These are phyloP conservation scores for Terfezia claveryi DNA, from an alignment of 495 filamentous ascomycete species.

Conservation along the genomic window DNA sequence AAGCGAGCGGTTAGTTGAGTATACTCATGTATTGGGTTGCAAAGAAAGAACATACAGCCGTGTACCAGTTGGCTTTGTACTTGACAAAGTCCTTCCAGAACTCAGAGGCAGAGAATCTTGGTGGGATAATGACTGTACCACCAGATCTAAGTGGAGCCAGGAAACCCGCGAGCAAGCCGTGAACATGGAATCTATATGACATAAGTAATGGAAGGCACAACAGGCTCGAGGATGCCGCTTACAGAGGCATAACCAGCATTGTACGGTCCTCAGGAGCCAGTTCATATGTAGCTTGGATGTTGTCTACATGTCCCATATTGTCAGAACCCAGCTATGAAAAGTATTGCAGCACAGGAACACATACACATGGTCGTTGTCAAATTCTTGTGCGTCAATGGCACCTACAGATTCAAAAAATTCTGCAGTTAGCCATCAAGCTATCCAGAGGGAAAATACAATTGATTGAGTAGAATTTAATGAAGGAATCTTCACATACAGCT, in stretches of 20 bases:
- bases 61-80: slow-evolving; percentile 68
- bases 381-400: slow-evolving; percentile 59
- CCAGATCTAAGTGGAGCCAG: slow-evolving; percentile 49
- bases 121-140: slow-evolving; percentile 50
- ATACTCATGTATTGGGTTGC: not conserved
- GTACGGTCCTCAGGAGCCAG: slow-evolving; percentile 47
- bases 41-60: slow-evolving; percentile 25
- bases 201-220: too few relatives aligned
- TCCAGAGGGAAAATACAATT: too few relatives aligned
- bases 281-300: slow-evolving; percentile 52
- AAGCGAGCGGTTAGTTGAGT: too few relatives aligned
- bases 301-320: slow-evolving; percentile 23
- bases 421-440: too few relatives aligned
- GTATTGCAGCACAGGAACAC: slow-evolving; percentile 4
- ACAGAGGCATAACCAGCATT: slow-evolving; percentile 68
- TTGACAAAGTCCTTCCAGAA: slow-evolving; percentile 58
- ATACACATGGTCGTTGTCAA: slow-evolving; percentile 50
- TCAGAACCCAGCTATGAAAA: too few relatives aligned
- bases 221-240: too few relatives aligned
- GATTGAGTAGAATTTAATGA: too few relatives aligned
- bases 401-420: slow-evolving; percentile 16
- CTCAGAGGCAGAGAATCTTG: slow-evolving; percentile 55
- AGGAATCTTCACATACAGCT: slow-evolving; percentile 27
- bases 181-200: slow-evolving; percentile 43
- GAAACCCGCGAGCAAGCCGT: slow-evolving; percentile 59